Conservation (phyloP, 2,329 filamentous ascomycete species). For the Trichoderma cornu-damae region DNA sequence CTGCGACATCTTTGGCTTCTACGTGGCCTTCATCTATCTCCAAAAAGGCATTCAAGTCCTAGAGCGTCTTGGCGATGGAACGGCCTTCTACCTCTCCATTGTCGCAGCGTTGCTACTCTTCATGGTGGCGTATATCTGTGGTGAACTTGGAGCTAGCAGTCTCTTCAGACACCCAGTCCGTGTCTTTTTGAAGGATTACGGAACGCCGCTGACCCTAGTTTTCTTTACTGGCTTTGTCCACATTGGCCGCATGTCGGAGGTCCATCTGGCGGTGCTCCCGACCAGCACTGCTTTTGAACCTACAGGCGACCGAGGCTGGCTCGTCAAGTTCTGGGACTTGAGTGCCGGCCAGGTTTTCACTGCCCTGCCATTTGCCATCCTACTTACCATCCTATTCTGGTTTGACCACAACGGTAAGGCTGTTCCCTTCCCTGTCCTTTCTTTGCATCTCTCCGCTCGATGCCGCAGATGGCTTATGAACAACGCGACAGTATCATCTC, state of each 20-base stretch:
- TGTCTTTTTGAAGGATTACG: conserved; percentile 85
- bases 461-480: neutral
- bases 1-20: conserved; percentile 91
- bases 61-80: conserved; percentile 62
- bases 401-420: conserved; percentile 76
- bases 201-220: conserved; percentile 73
- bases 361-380: conserved; percentile 78
- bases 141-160: conserved; percentile 62
- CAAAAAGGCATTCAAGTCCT: conserved; percentile 88
- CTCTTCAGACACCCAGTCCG: conserved; percentile 71
- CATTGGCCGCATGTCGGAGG: conserved; percentile 71
- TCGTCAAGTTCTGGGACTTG: conserved; percentile 78
- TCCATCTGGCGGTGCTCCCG: conserved; percentile 66
- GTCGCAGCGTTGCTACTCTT: conserved; percentile 72
- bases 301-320: conserved; percentile 67
- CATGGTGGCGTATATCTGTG: conserved; percentile 68
- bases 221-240: conserved; percentile 91
- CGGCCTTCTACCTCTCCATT: conserved; percentile 73
- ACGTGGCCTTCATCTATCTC: conserved; percentile 86
- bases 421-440: too few species aligned
- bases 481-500: conserved; percentile 58
- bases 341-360: conserved; percentile 68
- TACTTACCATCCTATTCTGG: conserved; percentile 81
- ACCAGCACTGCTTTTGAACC: conserved; percentile 75
- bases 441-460: neutral